A percentile compares a stretch with the other conserved stretches of the same genome.
These are phyloP conservation scores for Flammula alnicola DNA, from an alignment of 1,284 basidiomycete genomes.

Conservation along the genomic window DNA sequence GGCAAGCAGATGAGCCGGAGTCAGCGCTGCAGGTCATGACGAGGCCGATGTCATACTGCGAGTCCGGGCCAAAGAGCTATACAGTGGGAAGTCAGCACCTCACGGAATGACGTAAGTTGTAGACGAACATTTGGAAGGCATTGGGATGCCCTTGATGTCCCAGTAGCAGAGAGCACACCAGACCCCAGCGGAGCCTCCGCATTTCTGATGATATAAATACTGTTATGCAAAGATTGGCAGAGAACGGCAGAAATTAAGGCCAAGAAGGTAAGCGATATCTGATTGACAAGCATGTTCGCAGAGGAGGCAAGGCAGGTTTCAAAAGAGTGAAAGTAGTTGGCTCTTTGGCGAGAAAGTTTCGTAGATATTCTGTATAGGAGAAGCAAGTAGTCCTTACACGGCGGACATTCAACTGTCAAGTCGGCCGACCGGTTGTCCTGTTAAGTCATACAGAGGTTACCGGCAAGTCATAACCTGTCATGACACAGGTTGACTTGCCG, in stretches of 20 bases:
- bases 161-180: slow-evolving; percentile 4
- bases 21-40: slow-evolving; percentile 14
- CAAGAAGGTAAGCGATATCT: neutral
- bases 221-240: neutral
- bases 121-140: slow-evolving; percentile 12
- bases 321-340: slow-evolving; percentile 12
- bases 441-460: too few species aligned
- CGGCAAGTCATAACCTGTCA: too few species aligned
- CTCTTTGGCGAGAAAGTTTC: neutral
- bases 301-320: neutral
- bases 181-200: slow-evolving; percentile 7
- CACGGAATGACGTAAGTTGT: neutral
- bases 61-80: slow-evolving; percentile 9
- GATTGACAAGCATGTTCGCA: neutral
- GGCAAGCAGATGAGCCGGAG: slow-evolving; percentile 5
- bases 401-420: too few species aligned
- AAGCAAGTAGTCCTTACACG: slow-evolving; percentile 19
- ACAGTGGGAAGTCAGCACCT: neutral
- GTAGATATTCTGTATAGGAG: too few species aligned
- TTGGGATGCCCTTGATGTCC: slow-evolving; percentile 7
- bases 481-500: too few species aligned
- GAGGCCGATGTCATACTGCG: slow-evolving; percentile 10
- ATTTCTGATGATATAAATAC: slow-evolving; percentile 17
- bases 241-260: neutral
- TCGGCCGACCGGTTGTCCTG: too few species aligned